Conservation (phyloP, 2,329 filamentous ascomycete genomes). For the Seiridium unicorne region DNA sequence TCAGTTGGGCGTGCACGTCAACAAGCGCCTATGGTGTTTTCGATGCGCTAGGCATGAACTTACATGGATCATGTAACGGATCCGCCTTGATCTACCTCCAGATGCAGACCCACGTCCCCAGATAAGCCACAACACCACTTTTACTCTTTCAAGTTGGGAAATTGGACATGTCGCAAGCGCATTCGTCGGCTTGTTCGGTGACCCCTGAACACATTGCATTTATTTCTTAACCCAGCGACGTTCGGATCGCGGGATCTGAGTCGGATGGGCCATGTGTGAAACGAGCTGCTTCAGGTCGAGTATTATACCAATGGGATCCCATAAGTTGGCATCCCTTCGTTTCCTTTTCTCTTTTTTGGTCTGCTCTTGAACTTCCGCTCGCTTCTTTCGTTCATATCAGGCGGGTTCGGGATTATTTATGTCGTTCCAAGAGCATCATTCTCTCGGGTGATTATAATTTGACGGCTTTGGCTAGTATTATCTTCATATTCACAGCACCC, state of each 20-base stretch:
- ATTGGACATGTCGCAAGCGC: no score
- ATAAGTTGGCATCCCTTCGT: no score
- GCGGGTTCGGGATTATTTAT: no score
- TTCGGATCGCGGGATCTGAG: not conserved
- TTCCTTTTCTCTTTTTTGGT: no score
- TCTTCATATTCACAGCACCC: not conserved
- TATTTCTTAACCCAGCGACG: not conserved
- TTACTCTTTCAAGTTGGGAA: no score
- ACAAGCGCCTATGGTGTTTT: not conserved
- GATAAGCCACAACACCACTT: no score
- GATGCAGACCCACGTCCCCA: not conserved
- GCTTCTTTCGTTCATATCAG: no score
- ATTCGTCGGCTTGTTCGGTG: no score
- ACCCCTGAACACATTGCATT: not conserved
- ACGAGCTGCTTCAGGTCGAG: not conserved
- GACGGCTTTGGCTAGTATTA: not conserved
- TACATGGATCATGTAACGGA: conserved; percentile 6
- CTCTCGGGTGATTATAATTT: no score
- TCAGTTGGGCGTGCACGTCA: not conserved
- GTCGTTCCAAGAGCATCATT: no score
- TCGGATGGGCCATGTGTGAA: conserved; percentile 1
- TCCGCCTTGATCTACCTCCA: not conserved
- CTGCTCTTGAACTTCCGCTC: no score
- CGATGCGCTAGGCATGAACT: not conserved
- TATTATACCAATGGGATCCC: not conserved